A percentile compares a stretch with the other conserved stretches of the same genome.
Conservation (phyloP, 2,329 filamentous ascomycete genomes). For the Ramichloridium luteum region DNA sequence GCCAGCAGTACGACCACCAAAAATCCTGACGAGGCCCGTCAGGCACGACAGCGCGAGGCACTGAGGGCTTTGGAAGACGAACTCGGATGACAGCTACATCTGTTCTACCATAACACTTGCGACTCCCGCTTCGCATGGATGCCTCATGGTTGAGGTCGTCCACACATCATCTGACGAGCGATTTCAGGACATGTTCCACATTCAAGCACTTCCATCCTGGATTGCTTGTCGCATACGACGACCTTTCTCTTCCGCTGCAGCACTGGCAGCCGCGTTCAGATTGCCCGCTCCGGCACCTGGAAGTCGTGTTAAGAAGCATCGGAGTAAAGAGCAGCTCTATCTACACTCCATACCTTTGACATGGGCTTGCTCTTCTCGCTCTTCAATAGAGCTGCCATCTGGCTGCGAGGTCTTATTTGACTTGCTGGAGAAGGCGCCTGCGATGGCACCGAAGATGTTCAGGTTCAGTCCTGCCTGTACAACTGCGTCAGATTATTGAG, state of each 20-base stretch:
- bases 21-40: no score
- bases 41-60: constrained; percentile 23
- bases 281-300: constrained; percentile 21
- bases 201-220: constrained; percentile 10
- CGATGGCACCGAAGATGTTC: constrained; percentile 26
- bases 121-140: no score
- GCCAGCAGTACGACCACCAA: no score
- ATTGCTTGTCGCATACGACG: constrained; percentile 13
- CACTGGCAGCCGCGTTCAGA: constrained; percentile 15
- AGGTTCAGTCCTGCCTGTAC: constrained; percentile 27
- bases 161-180: no score
- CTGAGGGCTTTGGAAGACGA: constrained; percentile 28
- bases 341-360: constrained; percentile 21
- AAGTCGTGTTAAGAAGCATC: no score
- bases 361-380: constrained; percentile 17
- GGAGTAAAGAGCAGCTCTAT: not conserved
- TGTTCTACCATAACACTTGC: no score
- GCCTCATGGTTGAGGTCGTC: no score
- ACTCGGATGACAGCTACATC: no score
- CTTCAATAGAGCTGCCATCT: constrained; percentile 22
- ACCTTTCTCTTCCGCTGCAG: constrained; percentile 17
- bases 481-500: not conserved
- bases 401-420: constrained; percentile 20
- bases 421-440: constrained; percentile 24
- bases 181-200: no score